A percentile compares a stretch with the other conserved stretches of the same genome.
These are phyloP conservation scores for Solanum ahanhuiri DNA, from an alignment of 257 asterid genomes.

Conservation along the genomic window DNA sequence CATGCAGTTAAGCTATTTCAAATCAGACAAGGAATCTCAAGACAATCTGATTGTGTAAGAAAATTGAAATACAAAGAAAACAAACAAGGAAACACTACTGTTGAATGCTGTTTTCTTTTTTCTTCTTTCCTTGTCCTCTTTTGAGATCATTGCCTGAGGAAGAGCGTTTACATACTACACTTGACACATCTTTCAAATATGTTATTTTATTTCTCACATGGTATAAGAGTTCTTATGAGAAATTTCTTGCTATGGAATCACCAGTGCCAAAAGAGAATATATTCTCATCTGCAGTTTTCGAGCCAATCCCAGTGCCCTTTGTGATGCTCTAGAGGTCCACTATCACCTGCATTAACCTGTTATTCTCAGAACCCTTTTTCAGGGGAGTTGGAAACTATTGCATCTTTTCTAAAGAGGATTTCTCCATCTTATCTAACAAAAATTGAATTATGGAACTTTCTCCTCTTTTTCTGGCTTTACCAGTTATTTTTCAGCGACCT, in stretches of 20 bases:
- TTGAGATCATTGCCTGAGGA: background rate
- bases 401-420: background rate
- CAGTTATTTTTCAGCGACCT: background rate
- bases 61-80: background rate
- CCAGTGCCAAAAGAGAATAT: background rate
- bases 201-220: background rate
- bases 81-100: background rate
- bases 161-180: background rate
- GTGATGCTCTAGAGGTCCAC: background rate
- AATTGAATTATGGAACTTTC: background rate
- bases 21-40: background rate
- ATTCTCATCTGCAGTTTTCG: background rate
- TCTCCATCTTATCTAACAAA: background rate
- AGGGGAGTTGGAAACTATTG: background rate
- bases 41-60: background rate
- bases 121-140: background rate
- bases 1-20: background rate
- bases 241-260: background rate
- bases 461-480: background rate
- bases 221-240: background rate
- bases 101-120: background rate
- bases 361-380: background rate
- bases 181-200: background rate
- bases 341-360: background rate
- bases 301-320: background rate